Base-by-base conservation (phyloP, 2,329 filamentous ascomycete species). In the Cucurbitaria berberidis region DNA sequence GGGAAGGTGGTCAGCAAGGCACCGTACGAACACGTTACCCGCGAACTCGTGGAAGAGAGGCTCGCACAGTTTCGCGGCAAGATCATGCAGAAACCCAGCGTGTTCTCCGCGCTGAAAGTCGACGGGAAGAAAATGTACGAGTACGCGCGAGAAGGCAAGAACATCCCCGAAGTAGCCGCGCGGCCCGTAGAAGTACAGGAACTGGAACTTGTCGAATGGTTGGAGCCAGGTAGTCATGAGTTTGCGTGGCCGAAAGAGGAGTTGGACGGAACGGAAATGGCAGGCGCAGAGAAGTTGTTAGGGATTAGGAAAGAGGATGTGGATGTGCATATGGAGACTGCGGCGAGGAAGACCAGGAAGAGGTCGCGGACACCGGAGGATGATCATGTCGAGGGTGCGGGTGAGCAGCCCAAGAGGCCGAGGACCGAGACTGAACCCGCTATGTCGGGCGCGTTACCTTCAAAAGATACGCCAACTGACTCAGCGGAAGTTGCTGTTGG, bases 81-180 rank as follows among this genome's bases (percentile, higher is more conserved):
- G 64, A 91, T 91, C 67, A 87, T 90, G 79, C 95, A 99, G 79
- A 87, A 90, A 63, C 95, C 95, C 32, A 93, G 93, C 5, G 85
- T 99, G 18, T 99, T 93, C 76, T 96, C 91, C 26, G 95, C 95
- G 9, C 81, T 98, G 57, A 93, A 93, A 74, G 91, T 97, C 75
- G 86, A 97, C 63, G 95, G 95, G 2, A 97, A 97, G 80, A 89
- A 91, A 29, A 82, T 97, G 43, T 99, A 99, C 73, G 93, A 99
- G 77, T 98, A 98, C 75, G 95, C 95, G 18, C 84, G 95, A 43
- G 91, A 93, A 73, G 95, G 95, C 15, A 91, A 89, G 69, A 86
- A 90, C 30, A 88, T 96, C 15, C 95, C 95, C 0, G 89, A 96
- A 73, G 95, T 99, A 53, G 82, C 92, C 71, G 86, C 89, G 48